phyloP scores from a whole-genome alignment of 1,139 yeast species.

The Lodderomyces theae region DNA sequence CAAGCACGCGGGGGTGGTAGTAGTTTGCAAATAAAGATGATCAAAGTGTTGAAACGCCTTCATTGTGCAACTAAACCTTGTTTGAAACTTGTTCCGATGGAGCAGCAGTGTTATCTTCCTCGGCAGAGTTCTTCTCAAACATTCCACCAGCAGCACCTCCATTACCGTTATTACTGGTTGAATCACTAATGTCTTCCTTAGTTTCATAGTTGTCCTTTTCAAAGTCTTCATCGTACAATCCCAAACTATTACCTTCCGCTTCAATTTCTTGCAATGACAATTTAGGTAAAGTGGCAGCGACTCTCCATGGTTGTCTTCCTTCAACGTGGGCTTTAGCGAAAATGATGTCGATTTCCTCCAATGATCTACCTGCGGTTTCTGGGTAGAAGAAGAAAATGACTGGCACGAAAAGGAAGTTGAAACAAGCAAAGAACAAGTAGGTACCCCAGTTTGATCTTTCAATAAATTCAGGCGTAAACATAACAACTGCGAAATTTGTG shows the following conservation, averaged over 20 bases:
- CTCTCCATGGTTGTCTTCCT: constrained; percentile 46
- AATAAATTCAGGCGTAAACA: constrained; percentile 47
- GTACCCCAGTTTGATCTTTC: constrained; percentile 39
- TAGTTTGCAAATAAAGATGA: too few relatives aligned
- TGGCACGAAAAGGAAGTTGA: constrained; percentile 40
- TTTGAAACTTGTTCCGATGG: background rate
- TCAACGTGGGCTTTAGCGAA: constrained; percentile 47
- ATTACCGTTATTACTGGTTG: constrained; percentile 8
- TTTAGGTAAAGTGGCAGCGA: constrained; percentile 51
- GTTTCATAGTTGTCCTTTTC: constrained; percentile 31
- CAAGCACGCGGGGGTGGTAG: background rate
- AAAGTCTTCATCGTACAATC: constrained; percentile 43
- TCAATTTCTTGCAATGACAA: constrained; percentile 45
- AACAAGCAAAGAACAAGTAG: constrained; percentile 41
- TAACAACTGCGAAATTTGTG: constrained; percentile 45
- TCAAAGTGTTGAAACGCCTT: too few relatives aligned
- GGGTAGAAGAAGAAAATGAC: constrained; percentile 47
- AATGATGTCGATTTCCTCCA: constrained; percentile 47
- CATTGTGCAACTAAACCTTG: background rate
- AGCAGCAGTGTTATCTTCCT: constrained; percentile 1
- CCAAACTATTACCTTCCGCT: constrained; percentile 45
- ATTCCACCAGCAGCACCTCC: constrained; percentile 8
- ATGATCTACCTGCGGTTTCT: constrained; percentile 48
- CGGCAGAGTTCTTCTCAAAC: constrained; percentile 1
- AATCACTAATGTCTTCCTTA: constrained; percentile 23